phyloP scores from a whole-genome alignment of 192 early-diverging fungal species.

The Spinellus fusiger region DNA sequence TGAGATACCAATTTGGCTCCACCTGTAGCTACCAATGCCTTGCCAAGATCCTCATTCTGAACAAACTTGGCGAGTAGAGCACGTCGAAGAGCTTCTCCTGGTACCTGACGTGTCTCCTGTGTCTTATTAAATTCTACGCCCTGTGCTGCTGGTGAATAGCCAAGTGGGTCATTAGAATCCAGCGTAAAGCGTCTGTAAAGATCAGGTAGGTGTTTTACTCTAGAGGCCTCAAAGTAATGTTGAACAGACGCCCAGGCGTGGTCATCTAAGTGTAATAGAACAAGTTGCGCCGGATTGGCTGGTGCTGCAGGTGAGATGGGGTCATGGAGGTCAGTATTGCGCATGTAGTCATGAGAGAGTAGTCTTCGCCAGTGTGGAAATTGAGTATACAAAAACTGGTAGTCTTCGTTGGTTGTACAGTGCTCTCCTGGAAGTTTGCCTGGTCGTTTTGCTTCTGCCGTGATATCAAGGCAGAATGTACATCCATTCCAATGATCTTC shows the following conservation, averaged over 20 bases:
- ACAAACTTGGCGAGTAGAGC: conserved; percentile 18
- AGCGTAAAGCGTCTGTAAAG: conserved; percentile 5
- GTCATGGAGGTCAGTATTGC: conserved; percentile 12
- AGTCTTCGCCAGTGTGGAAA: conserved; percentile 23
- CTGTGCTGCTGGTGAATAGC: conserved; percentile 4
- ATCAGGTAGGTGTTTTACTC: conserved; percentile 1
- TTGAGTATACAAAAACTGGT: neutral
- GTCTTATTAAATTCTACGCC: neutral
- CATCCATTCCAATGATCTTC: conserved; percentile 8
- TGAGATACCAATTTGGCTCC: conserved; percentile 19
- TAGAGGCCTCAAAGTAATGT: conserved; percentile 16
- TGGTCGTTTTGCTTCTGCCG: conserved; percentile 9
- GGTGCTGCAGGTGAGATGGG: neutral
- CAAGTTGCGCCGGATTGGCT: conserved; percentile 1
- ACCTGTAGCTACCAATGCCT: conserved; percentile 15
- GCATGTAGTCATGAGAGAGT: conserved; percentile 25
- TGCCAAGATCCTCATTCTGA: conserved; percentile 22
- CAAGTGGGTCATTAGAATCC: conserved; percentile 12
- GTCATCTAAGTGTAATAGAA: conserved; percentile 18
- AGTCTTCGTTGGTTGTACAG: conserved; percentile 10
- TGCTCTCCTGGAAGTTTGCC: conserved; percentile 20
- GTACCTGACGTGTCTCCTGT: neutral
- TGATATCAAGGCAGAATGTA: neutral
- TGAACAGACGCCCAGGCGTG: conserved; percentile 25
- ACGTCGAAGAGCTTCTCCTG: conserved; percentile 11